These are phyloP conservation scores for Suillus weaverae DNA, from an alignment of 768 basidiomycete species.

Conservation along the genomic window DNA sequence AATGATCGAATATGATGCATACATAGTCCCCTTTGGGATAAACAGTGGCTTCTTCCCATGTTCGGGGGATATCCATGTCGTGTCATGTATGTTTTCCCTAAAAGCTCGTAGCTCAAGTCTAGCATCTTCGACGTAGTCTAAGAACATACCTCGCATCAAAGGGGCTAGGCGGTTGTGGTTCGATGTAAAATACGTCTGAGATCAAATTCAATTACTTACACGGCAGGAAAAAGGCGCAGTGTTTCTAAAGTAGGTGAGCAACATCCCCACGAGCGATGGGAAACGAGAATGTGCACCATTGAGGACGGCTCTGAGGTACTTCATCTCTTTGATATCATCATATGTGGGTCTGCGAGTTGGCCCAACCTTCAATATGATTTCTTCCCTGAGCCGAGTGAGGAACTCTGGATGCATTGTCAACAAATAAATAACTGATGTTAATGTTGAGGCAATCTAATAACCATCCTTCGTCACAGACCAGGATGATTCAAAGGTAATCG, in stretches of 20 bases:
- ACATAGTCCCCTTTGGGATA: slow-evolving; percentile 26
- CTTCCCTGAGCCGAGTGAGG: slow-evolving; percentile 40
- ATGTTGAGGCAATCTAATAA: slow-evolving; percentile 41
- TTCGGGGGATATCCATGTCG: slow-evolving; percentile 24
- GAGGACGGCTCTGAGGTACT: slow-evolving; percentile 43
- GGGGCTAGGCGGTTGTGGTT: slow-evolving; percentile 23
- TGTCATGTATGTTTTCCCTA: slow-evolving; percentile 26
- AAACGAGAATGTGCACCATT: slow-evolving; percentile 34
- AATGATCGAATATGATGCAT: slow-evolving; percentile 4
- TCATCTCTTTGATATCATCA: slow-evolving; percentile 44
- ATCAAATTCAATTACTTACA: slow-evolving; percentile 19
- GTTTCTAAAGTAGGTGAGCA: slow-evolving; percentile 25
- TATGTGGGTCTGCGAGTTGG: slow-evolving; percentile 35
- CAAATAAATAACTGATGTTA: slow-evolving; percentile 47
- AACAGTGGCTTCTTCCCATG: slow-evolving; percentile 30
- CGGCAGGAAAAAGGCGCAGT: slow-evolving; percentile 34
- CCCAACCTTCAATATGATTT: slow-evolving; percentile 42
- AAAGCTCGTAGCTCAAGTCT: not conserved
- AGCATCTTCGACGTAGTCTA: not conserved
- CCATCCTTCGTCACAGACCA: not conserved
- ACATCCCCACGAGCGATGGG: not conserved
- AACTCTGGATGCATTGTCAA: slow-evolving; percentile 46
- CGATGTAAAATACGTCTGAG: not conserved
- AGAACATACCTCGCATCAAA: slow-evolving; percentile 32
- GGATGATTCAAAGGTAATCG: not conserved